Percentiles rank a stretch among this genome's conserved stretches.
Evolutionary conservation across 257 asterid species (phyloP).

Genomic region (Nicotiana tomentosiformis): DNA sequence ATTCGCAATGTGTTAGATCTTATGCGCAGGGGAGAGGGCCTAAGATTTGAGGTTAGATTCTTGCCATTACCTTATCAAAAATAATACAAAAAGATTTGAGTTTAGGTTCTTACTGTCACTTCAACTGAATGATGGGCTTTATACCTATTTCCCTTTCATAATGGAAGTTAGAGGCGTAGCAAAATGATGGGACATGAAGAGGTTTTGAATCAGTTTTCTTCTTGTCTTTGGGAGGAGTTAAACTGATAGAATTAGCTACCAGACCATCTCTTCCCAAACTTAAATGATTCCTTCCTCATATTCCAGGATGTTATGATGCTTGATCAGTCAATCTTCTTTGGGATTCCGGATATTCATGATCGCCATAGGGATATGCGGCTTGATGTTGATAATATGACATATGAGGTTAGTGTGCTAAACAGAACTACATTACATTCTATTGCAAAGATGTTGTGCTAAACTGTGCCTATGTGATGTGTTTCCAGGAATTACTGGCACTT

Average conservation of each 20-base stretch:
- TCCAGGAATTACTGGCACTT: constrained; percentile 40
- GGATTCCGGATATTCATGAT: constrained; percentile 34
- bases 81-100: not conserved
- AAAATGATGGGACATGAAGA: not conserved
- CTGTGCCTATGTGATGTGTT: not conserved
- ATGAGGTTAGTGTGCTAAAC: constrained; percentile 24
- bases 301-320: constrained; percentile 41
- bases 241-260: not conserved
- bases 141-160: not conserved
- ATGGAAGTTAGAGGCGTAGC: not conserved
- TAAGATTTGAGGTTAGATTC: constrained; percentile 68
- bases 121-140: not conserved
- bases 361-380: constrained; percentile 52
- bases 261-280: not conserved
- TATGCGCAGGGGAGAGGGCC: constrained; percentile 91
- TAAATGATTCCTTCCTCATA: not conserved
- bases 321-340: constrained; percentile 36
- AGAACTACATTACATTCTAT: not conserved
- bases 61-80: not conserved
- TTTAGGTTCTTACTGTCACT: not conserved
- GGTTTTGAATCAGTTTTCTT: not conserved
- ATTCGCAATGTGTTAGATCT: constrained; percentile 85
- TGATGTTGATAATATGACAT: constrained; percentile 47
- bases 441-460: not conserved
- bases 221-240: not conserved